Evolutionary conservation across 2,329 filamentous ascomycete species (phyloP).

Genomic region (Tolypocladium paradoxum): DNA sequence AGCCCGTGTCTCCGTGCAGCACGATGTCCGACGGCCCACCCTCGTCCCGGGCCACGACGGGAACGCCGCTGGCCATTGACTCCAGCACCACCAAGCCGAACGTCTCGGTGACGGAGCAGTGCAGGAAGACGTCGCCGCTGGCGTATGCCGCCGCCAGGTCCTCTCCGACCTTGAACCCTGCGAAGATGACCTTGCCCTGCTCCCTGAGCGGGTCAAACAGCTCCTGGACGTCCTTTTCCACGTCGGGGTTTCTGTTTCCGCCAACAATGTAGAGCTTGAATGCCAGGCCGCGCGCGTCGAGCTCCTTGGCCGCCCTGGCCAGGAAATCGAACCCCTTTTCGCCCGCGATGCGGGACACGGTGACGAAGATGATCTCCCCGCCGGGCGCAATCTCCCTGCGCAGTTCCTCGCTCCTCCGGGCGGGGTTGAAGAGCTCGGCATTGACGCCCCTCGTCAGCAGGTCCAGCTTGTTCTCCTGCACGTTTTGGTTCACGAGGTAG

Average conservation of each 20-base stretch:
- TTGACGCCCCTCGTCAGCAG: constrained; percentile 56
- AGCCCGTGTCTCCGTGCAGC: constrained; percentile 47
- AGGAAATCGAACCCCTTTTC: constrained; percentile 65
- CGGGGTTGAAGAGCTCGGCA: constrained; percentile 49
- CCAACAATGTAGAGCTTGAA: constrained; percentile 60
- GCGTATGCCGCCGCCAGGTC: constrained; percentile 57
- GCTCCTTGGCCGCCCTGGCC: constrained; percentile 39
- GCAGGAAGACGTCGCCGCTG: constrained; percentile 57
- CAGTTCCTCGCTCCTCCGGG: constrained; percentile 37
- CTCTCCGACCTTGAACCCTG: constrained; percentile 51
- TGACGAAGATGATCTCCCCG: constrained; percentile 54
- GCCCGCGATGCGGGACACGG: constrained; percentile 54
- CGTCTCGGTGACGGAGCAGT: constrained; percentile 62
- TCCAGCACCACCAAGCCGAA: constrained; percentile 62
- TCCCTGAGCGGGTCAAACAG: constrained; percentile 41
- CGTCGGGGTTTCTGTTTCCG: constrained; percentile 52
- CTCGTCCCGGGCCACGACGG: constrained; percentile 58
- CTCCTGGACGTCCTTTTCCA: constrained; percentile 50
- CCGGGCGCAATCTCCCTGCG: constrained; percentile 46
- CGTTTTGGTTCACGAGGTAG: constrained; percentile 48
- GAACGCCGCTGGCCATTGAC: constrained; percentile 60
- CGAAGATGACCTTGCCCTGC: constrained; percentile 50
- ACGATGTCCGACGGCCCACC: constrained; percentile 61
- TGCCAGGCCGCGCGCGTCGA: constrained; percentile 42
- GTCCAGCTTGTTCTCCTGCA: constrained; percentile 45